Base-by-base conservation (phyloP, 345 rosid genomes). In the Boechera stricta region DNA sequence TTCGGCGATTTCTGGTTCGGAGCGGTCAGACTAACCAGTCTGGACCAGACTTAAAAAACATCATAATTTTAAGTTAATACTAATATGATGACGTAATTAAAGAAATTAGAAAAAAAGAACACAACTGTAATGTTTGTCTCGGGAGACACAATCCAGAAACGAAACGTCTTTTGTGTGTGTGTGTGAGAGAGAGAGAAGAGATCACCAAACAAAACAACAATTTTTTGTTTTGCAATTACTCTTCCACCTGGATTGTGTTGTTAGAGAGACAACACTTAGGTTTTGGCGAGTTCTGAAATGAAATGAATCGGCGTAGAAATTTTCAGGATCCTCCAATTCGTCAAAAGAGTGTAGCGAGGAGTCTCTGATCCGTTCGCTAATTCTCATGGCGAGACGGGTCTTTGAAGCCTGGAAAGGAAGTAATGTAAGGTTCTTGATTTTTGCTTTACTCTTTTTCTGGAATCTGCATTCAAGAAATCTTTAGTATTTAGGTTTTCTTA, bases 331-430 rank as follows among this genome's bases (percentile, higher is more conserved):
- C 57, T 81, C 52, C 41, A 81, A 80, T 81, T 83, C 54, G 31
- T 78, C 71, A 80, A 35, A 83, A 64, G 83, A 79, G 69, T 83
- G 41, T 59, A 85, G 85, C 64, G 59, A 73, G 29, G 12, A 73
- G 54, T 60, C 16, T 61, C 33, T 69, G 71, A 41, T 77, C 59
- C 16, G 35, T 52, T 69, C 13, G 49, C 39, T 51, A 13, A 32
- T 60, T 77, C 63, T 75, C 60, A 90, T 90, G 98, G 94, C 87
- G 18, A 88, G 77, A 80, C 92, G 96, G 79, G 92, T 92, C 41
- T 90, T 81, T 65, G 89, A 90, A 80, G 90, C 78, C 58, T 90
- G 97, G 97, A 87, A 86, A 81, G 97, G 97, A 67, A 90, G 84
- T 65, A 92, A 92, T 84, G 97, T 92, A 88, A 85, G 92, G 55